Evolutionary conservation across 768 basidiomycete species (phyloP).

Genomic region (Boletus reticuloceps): DNA sequence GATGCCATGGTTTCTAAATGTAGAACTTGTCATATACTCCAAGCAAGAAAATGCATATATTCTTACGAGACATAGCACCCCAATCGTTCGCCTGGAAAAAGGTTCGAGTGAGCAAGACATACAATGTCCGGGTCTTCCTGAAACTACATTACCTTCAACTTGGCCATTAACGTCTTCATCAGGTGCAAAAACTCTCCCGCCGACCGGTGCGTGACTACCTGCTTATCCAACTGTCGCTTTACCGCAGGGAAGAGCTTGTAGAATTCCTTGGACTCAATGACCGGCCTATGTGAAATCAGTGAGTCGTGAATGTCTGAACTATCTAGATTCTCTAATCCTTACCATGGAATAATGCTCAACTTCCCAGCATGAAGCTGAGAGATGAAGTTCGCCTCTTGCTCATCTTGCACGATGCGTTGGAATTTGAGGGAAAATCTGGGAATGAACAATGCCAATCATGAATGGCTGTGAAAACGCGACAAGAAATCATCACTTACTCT

Average conservation of each 20-base stretch:
- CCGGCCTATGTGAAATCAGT: slow-evolving; percentile 35
- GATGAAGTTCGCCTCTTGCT: slow-evolving; percentile 63
- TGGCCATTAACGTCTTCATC: slow-evolving; percentile 66
- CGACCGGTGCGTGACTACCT: slow-evolving; percentile 44
- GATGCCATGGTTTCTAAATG: slow-evolving; percentile 45
- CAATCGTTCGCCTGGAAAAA: slow-evolving; percentile 55
- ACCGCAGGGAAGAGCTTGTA: slow-evolving; percentile 50
- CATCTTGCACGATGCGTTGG: slow-evolving; percentile 56
- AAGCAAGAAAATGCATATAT: fast-evolving
- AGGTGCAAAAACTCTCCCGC: slow-evolving; percentile 55
- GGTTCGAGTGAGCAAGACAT: not conserved
- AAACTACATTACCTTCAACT: slow-evolving; percentile 40
- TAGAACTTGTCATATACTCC: not conserved
- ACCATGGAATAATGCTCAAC: slow-evolving; percentile 60
- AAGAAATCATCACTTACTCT: slow-evolving; percentile 40
- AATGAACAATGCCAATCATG: not conserved
- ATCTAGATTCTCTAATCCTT: not conserved
- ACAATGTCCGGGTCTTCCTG: not conserved
- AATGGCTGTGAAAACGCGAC: not conserved
- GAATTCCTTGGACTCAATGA: slow-evolving; percentile 61
- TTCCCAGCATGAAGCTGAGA: slow-evolving; percentile 54
- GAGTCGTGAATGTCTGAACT: not conserved
- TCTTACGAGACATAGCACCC: slow-evolving; percentile 62
- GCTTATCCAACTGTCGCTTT: slow-evolving; percentile 47
- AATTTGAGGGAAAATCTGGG: slow-evolving; percentile 55